phyloP scores from a whole-genome alignment of 495 filamentous ascomycete species.

The Penicillium simplicissimum region DNA sequence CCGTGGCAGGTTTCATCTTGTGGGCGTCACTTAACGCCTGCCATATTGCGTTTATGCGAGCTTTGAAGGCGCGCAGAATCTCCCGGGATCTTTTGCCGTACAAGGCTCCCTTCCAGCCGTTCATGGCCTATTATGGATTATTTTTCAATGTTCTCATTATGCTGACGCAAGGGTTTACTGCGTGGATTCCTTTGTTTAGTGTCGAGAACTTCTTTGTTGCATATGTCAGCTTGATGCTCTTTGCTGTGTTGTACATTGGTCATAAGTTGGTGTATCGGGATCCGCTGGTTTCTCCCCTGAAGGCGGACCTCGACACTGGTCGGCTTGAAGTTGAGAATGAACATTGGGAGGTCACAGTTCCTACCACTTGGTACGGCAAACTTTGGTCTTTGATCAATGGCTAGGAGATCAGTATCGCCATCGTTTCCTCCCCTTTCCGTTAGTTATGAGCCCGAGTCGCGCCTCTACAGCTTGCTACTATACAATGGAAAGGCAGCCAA shows the following conservation, averaged over 20 bases:
- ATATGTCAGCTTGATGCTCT: slow-evolving; percentile 57
- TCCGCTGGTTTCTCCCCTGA: slow-evolving; percentile 23
- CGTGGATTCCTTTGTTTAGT: slow-evolving; percentile 56
- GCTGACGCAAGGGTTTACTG: slow-evolving; percentile 61
- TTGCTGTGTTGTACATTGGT: slow-evolving; percentile 46
- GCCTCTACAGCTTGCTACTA: too few relatives aligned
- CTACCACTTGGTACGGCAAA: slow-evolving; percentile 18
- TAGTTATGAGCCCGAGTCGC: too few relatives aligned
- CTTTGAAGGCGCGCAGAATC: slow-evolving; percentile 50
- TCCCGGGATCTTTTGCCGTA: slow-evolving; percentile 49
- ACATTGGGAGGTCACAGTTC: slow-evolving; percentile 12
- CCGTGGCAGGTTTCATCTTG: slow-evolving; percentile 58
- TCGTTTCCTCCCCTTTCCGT: too few relatives aligned
- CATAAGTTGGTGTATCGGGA: slow-evolving; percentile 47
- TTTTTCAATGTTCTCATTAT: slow-evolving; percentile 59
- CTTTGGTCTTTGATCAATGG: slow-evolving; percentile 9
- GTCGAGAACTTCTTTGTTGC: slow-evolving; percentile 51
- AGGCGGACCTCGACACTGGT: slow-evolving; percentile 41
- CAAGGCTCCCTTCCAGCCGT: slow-evolving; percentile 51
- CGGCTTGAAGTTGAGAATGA: slow-evolving; percentile 17
- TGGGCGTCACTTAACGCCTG: slow-evolving; percentile 56
- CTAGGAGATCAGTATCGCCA: neutral
- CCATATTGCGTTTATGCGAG: slow-evolving; percentile 56
- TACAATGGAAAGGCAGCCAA: too few relatives aligned
- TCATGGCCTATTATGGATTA: slow-evolving; percentile 51